Base-by-base conservation (phyloP, 2,329 filamentous ascomycete species). In the Fusarium incarnatum region DNA sequence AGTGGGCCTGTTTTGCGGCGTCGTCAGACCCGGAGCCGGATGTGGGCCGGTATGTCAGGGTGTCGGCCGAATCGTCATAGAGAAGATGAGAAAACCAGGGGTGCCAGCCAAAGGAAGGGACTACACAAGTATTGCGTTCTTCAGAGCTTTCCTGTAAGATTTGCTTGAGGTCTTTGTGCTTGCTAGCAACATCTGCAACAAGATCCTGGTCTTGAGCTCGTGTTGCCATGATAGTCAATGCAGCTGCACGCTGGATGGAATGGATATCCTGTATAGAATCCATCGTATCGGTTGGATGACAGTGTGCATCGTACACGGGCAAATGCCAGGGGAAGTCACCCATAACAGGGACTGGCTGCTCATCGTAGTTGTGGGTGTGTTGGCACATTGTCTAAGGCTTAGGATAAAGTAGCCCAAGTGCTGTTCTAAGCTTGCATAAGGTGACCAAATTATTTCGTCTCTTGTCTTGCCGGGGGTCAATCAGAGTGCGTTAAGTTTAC, bases 41-140 rank as follows among this genome's bases (percentile, higher is more conserved):
- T 4, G 15, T 46, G 7, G 75, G 71, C 56, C 79, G 77, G 62
- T 81, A 85, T 0, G 81, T 83, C 32, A 78, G 76, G 48, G 75
- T 73, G 30, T 76, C 30, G 40, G 76, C 76, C 22, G 76, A 78
- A 77, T 93, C 89, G 74, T 90, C 86, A 75, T 89, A 93, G 73
- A 96, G 85, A 70, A 93, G 89, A 77, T 95, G 85, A 2, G 92
- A 91, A 79, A 94, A 95, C 93, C 93, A 96, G 2, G 93, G 93
- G 77, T 96, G 93, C 92, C 92, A 94, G 22, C 93, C 93, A 79
- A 94, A 95, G n/a, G 89, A 89, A 0, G 93, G 91, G 6, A 95
- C 74, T 54, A 84, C 73, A 23, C 40, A 56, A 11, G 60, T 42
- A 4, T 45, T 16, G 10, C 37, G 2, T 27, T 48, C 8, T 12